Evolutionary conservation across 1,284 basidiomycete species (phyloP).

Genomic region (Irpex lacteus): DNA sequence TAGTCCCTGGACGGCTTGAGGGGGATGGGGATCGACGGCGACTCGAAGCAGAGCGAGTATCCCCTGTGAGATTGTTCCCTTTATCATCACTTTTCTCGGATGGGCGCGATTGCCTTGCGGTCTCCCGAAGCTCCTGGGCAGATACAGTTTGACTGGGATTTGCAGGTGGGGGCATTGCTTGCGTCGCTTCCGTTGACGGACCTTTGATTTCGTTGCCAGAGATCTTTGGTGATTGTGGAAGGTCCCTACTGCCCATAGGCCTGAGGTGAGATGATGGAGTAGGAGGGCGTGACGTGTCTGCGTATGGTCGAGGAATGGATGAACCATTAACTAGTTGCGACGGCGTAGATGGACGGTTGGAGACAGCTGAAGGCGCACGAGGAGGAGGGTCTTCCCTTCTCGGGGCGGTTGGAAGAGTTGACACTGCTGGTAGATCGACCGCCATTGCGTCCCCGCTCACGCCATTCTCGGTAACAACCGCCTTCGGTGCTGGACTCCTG

Average conservation of each 20-base stretch:
- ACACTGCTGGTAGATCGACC: constrained; percentile 28
- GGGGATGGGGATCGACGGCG: constrained; percentile 67
- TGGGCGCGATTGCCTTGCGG: constrained; percentile 57
- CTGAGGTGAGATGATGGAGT: constrained; percentile 24
- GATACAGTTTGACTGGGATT: constrained; percentile 75
- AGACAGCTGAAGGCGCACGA: constrained; percentile 5
- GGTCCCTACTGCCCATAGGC: constrained; percentile 32
- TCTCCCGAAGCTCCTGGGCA: constrained; percentile 79
- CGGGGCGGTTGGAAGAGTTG: constrained; percentile 7
- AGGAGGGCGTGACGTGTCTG: constrained; percentile 25
- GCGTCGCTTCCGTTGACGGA: constrained; percentile 32
- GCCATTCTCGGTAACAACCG: constrained; percentile 24
- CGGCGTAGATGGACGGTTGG: constrained; percentile 10
- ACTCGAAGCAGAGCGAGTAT: constrained; percentile 47
- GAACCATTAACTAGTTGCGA: not conserved
- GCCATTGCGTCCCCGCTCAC: constrained; percentile 36
- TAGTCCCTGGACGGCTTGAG: constrained; percentile 59
- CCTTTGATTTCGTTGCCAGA: constrained; percentile 26
- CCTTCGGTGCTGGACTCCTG: constrained; percentile 17
- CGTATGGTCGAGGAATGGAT: constrained; percentile 5
- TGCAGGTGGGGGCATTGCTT: constrained; percentile 73
- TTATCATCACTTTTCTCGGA: constrained; percentile 29
- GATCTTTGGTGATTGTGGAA: constrained; percentile 39
- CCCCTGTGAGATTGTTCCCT: constrained; percentile 20
- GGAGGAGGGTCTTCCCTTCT: constrained; percentile 8